A percentile compares a stretch with the other conserved stretches of the same genome.
Evolutionary conservation across 495 filamentous ascomycete species (phyloP).

Genomic region (Bathelium albidoporum): DNA sequence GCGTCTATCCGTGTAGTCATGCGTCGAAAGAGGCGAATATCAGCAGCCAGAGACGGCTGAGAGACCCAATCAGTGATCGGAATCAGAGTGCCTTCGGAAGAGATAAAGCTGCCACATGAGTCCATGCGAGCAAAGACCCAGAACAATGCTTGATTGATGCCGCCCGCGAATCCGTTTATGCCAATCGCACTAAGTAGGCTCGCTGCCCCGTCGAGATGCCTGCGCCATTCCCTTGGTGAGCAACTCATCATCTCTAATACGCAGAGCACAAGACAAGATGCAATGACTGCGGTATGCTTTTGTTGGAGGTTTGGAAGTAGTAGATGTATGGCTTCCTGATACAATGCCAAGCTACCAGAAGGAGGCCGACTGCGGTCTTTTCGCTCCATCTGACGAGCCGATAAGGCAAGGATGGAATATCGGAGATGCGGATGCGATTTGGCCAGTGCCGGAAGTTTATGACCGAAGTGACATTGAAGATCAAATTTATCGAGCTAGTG

Average conservation of each 20-base stretch:
- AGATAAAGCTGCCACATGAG: slow-evolving; percentile 11
- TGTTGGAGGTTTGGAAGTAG: slow-evolving; percentile 11
- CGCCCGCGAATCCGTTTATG: slow-evolving; percentile 12
- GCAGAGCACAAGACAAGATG: slow-evolving; percentile 16
- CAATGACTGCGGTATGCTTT: slow-evolving; percentile 14
- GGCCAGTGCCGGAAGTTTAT: slow-evolving; percentile 11
- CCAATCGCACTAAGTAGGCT: slow-evolving; percentile 14
- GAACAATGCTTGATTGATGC: slow-evolving; percentile 16
- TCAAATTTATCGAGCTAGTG: slow-evolving; percentile 17
- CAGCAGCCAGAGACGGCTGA: not conserved
- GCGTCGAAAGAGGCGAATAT: slow-evolving; percentile 10
- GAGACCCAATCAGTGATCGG: slow-evolving; percentile 15
- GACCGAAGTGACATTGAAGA: slow-evolving; percentile 13
- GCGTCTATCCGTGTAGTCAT: slow-evolving; percentile 6
- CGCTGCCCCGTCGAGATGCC: slow-evolving; percentile 19
- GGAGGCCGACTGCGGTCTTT: slow-evolving; percentile 8
- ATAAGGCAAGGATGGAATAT: slow-evolving; percentile 16
- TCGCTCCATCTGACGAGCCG: slow-evolving; percentile 15
- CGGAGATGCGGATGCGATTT: slow-evolving; percentile 17
- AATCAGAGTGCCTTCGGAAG: slow-evolving; percentile 16
- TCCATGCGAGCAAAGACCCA: slow-evolving; percentile 21
- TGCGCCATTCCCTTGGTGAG: slow-evolving; percentile 16
- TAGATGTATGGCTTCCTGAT: slow-evolving; percentile 19
- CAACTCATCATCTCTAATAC: slow-evolving; percentile 22
- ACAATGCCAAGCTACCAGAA: slow-evolving; percentile 16